Base-by-base conservation (phyloP, 2,329 filamentous ascomycete genomes). In the Magnaporthiopsis poae region DNA sequence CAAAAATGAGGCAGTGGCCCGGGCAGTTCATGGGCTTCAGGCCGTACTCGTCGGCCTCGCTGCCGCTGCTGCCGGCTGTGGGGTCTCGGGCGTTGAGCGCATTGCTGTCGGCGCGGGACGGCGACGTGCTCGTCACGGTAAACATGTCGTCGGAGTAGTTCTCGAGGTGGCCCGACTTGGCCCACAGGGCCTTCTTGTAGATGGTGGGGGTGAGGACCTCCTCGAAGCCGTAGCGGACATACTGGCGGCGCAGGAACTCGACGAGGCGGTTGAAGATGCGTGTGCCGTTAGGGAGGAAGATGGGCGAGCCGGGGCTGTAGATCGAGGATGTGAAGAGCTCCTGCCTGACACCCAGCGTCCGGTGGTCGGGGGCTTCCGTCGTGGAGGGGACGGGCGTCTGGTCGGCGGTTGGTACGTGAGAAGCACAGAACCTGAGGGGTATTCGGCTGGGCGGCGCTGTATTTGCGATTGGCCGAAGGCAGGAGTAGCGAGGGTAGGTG, bases 21-120 rank as follows among this genome's bases (percentile, higher is more conserved):
- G 95, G 95, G 79, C 95, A 99, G 81, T 98, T 98, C 95, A 96
- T 96, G 18, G 92, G 92, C 77, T 96, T 96, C 71, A 96, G 79
- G 25, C 90, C 91, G 76, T 91, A 96, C 69, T 90, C 89, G 69
- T 88, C 87, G 68, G 86, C 83, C 69, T 90, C 86, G 79, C 79
- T 29, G 74, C 29, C 65, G 52, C 56, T 27, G 74, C 74, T 0
- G 71, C 67, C 62, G 2, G 33, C 35, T 25, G 39, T 2, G 27
- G 31, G 27, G 35, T 27, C 9, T 70, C 71, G 61, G 68, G 60
- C 68, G 73, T n/a, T 13, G 27, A 29, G 21, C 13, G 60, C 66
- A 64, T 70, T 29, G 33, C 69, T 68, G 13, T 78, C 75, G 63
- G 73, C 76, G 66, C 80, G 72, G 69, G 80, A 69, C 65, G 76